Conservation (phyloP, 2,329 filamentous ascomycete genomes). For the Penicillium sumatraense region DNA sequence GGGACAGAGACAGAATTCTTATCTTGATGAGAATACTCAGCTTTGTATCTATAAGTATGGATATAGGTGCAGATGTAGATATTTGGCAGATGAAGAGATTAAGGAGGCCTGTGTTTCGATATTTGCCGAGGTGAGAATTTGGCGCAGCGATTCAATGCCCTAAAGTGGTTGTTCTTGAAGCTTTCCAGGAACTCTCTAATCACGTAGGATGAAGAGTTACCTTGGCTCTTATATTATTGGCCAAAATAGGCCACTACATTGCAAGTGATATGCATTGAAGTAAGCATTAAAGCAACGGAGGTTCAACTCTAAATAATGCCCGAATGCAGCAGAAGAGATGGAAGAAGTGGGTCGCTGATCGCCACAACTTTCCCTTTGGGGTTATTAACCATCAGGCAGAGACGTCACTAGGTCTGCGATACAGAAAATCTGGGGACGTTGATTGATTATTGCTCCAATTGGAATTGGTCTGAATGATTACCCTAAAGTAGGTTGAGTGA, state of each 20-base stretch:
- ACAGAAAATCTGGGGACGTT: not conserved
- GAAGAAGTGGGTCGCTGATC: conserved; percentile 1
- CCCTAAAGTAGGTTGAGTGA: no score
- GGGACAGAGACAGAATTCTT: no score
- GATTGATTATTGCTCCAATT: not conserved
- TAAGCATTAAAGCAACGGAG: not conserved
- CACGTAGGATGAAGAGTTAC: not conserved
- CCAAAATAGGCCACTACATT: not conserved
- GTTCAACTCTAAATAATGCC: conserved; percentile 1
- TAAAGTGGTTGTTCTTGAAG: not conserved
- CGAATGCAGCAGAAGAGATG: not conserved
- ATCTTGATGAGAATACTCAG: no score
- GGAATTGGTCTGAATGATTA: not conserved
- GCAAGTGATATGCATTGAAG: not conserved
- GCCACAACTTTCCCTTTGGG: conserved; percentile 12
- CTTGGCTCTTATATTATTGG: no score
- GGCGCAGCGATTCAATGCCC: not conserved
- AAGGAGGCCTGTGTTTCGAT: no score
- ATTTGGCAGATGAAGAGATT: no score
- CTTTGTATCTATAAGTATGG: no score
- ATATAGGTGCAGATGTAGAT: no score
- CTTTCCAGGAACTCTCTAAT: not conserved
- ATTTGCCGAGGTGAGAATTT: not conserved
- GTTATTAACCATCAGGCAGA: conserved; percentile 1
- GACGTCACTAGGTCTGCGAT: not conserved